Percentiles rank a stretch among this genome's conserved stretches.
Evolutionary conservation across 495 filamentous ascomycete species (phyloP).

Genomic region (Pseudoneurospora amorphoporcata): DNA sequence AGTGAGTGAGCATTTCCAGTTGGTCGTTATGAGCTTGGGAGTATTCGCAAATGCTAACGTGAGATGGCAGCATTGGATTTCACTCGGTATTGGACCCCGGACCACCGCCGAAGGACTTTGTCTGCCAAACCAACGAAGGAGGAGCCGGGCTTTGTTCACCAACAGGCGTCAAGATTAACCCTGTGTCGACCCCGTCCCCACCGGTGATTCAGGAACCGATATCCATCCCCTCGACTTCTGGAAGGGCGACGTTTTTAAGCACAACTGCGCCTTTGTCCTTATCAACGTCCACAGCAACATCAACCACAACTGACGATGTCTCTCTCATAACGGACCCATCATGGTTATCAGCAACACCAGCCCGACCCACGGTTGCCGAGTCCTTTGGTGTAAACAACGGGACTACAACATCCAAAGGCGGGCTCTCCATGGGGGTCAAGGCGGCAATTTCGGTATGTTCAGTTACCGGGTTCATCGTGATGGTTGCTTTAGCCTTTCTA

Average conservation of each 20-base stretch:
- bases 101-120: conserved; percentile 18
- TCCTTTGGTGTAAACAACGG: not conserved
- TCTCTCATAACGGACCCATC: not conserved
- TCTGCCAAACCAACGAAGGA: conserved; percentile 9
- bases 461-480: conserved; percentile 23
- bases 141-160: conserved; percentile 3
- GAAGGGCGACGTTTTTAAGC: not conserved
- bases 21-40: not conserved
- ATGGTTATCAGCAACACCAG: not conserved
- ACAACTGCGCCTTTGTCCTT: not conserved
- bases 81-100: conserved; percentile 29
- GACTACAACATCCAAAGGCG: conserved; percentile 9
- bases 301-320: not conserved
- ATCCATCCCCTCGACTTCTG: not conserved
- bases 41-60: not conserved
- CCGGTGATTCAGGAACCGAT: not conserved
- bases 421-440: conserved; percentile 28
- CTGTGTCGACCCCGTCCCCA: not conserved
- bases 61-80: conserved; percentile 24
- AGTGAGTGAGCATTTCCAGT: conserved; percentile 21
- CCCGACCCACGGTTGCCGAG: conserved; percentile 1
- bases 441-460: conserved; percentile 33
- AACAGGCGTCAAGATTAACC: not conserved
- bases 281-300: not conserved
- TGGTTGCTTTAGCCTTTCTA: conserved; percentile 17